Evolutionary conservation across 2,329 filamentous ascomycete species (phyloP).

Genomic region (Paecilomyces fulvus): DNA sequence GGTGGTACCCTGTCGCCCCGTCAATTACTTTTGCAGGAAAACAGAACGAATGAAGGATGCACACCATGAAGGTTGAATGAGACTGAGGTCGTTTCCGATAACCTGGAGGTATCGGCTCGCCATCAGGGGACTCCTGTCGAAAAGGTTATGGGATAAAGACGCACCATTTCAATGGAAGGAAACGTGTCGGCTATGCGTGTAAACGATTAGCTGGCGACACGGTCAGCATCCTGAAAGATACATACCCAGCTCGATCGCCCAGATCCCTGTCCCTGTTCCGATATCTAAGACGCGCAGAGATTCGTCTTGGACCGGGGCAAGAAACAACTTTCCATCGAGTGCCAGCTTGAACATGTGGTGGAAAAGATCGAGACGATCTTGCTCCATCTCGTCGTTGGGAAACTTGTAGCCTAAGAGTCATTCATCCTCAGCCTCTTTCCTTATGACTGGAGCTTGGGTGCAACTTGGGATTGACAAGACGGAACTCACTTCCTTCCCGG

Average conservation of each 20-base stretch:
- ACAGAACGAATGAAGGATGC: background rate
- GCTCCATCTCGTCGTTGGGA: slow-evolving; percentile 9
- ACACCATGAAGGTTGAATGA: background rate
- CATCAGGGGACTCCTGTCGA: background rate
- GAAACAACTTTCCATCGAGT: slow-evolving; percentile 5
- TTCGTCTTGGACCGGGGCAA: background rate
- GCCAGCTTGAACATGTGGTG: slow-evolving; percentile 11
- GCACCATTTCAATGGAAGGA: background rate
- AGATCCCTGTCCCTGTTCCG: background rate
- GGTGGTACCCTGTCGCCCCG: slow-evolving; percentile 7
- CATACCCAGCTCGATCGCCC: background rate
- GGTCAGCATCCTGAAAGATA: background rate
- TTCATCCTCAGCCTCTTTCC: background rate
- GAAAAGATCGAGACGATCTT: slow-evolving; percentile 7
- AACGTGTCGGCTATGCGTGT: background rate
- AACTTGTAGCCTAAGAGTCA: slow-evolving; percentile 5
- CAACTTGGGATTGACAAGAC: background rate
- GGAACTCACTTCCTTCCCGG: slow-evolving; percentile 4
- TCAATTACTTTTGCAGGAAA: background rate
- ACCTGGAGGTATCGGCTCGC: background rate
- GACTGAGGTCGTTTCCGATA: background rate
- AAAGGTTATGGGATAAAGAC: background rate
- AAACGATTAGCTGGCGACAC: background rate
- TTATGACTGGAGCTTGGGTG: background rate
- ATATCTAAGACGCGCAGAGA: background rate